Evolutionary conservation across 1,139 yeast genomes (phyloP).

Genomic region (Saccharomyces hybrid): DNA sequence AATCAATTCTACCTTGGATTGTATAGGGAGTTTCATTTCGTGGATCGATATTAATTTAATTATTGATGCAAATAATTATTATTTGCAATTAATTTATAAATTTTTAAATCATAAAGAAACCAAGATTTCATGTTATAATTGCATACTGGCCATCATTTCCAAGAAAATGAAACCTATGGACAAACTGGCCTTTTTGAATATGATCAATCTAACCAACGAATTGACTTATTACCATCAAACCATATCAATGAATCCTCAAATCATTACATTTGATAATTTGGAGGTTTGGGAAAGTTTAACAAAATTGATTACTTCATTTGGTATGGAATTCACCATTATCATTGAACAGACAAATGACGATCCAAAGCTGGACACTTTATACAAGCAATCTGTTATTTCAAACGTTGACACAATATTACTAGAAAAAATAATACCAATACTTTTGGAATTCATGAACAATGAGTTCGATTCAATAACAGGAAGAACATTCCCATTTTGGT

Average conservation of each 20-base stretch:
- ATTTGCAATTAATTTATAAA: slow-evolving; percentile 44
- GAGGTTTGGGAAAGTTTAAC: slow-evolving; percentile 77
- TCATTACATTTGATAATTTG: slow-evolving; percentile 33
- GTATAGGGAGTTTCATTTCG: slow-evolving; percentile 77
- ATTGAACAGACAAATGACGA: slow-evolving; percentile 31
- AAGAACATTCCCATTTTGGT: slow-evolving; percentile 75
- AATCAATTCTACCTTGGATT: slow-evolving; percentile 21
- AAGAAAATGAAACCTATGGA: slow-evolving; percentile 91
- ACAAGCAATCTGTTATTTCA: slow-evolving; percentile 33
- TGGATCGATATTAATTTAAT: slow-evolving; percentile 92
- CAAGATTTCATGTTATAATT: slow-evolving; percentile 58
- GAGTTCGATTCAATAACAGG: slow-evolving; percentile 85
- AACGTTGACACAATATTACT: slow-evolving; percentile 44
- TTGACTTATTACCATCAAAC: slow-evolving; percentile 13
- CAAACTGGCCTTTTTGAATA: slow-evolving; percentile 66
- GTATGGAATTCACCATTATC: slow-evolving; percentile 63
- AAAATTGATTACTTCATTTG: slow-evolving; percentile 65
- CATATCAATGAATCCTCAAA: background rate
- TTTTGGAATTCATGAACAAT: slow-evolving; percentile 59
- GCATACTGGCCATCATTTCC: slow-evolving; percentile 72
- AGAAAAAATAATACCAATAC: slow-evolving; percentile 60
- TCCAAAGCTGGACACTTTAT: slow-evolving; percentile 16
- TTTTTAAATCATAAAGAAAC: slow-evolving; percentile 47
- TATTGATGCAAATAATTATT: slow-evolving; percentile 58
- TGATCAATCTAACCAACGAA: slow-evolving; percentile 55